phyloP scores from a whole-genome alignment of 345 rosid genomes.

The Moricandia arvensis region DNA sequence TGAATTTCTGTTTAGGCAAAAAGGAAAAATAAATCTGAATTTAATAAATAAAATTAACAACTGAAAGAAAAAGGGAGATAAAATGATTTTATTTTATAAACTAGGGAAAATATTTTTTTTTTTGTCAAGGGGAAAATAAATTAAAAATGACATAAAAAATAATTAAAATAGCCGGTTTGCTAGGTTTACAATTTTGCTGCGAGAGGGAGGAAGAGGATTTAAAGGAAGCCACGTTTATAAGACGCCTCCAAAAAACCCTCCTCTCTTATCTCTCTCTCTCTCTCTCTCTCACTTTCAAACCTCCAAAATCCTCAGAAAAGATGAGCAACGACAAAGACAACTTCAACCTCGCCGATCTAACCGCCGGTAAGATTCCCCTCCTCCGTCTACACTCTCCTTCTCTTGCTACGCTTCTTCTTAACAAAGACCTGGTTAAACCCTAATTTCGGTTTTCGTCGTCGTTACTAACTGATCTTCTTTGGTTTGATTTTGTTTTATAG shows the following conservation, averaged over 20 bases:
- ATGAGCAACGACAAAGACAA: slow-evolving; percentile 65
- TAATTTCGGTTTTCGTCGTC: not conserved
- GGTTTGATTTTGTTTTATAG: slow-evolving; percentile 28
- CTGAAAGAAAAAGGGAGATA: not conserved
- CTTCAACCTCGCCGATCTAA: slow-evolving; percentile 68
- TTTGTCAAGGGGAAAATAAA: too few species aligned
- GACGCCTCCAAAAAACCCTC: not conserved
- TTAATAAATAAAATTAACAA: not conserved
- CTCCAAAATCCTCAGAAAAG: too few species aligned
- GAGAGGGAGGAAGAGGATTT: too few species aligned
- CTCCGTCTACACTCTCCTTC: not conserved
- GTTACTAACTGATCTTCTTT: not conserved
- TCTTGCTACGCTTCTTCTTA: not conserved
- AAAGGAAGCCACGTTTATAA: not conserved
- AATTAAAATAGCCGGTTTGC: not conserved
- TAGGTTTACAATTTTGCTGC: not conserved
- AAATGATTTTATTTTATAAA: too few species aligned
- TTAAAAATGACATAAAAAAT: not conserved
- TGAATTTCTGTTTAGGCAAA: not conserved
- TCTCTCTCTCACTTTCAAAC: not conserved
- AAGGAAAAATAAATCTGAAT: not conserved
- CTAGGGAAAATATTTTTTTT: too few species aligned
- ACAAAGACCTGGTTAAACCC: not conserved
- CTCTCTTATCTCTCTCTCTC: not conserved
- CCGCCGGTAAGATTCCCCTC: slow-evolving; percentile 39